These are phyloP conservation scores for Phascolomyces articulosus DNA, from an alignment of 371 early-diverging fungal genomes.

Conservation along the genomic window DNA sequence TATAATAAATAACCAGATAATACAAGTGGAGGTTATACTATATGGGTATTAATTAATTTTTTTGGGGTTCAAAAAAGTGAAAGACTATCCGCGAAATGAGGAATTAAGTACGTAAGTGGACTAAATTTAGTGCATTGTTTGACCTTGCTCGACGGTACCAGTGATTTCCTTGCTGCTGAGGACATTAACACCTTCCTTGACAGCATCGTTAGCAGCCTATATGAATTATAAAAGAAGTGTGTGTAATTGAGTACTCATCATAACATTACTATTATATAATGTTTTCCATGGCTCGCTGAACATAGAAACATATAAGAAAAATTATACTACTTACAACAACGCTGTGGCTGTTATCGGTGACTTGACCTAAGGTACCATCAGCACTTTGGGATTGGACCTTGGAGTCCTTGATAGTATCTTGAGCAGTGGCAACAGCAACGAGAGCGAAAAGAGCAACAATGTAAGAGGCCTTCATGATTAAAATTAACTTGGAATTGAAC, in stretches of 20 bases:
- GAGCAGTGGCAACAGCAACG: background rate
- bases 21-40: background rate
- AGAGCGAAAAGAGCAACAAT: background rate
- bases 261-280: too few species aligned
- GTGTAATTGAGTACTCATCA: too few species aligned
- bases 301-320: too few species aligned
- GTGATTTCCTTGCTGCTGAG: background rate
- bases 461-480: conserved; percentile 1
- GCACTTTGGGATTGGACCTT: background rate
- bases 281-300: too few species aligned
- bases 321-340: background rate
- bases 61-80: too few species aligned
- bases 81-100: background rate
- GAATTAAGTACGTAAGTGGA: background rate
- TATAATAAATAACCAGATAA: background rate
- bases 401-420: background rate
- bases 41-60: background rate
- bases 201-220: background rate
- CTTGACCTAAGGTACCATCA: background rate
- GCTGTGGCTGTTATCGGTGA: background rate
- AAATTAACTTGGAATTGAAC: background rate
- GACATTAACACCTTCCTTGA: background rate
- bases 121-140: background rate
- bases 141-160: background rate
- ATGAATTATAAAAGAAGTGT: too few species aligned